phyloP scores from a whole-genome alignment of 306 rosid species.

The Lagenaria siceraria region DNA sequence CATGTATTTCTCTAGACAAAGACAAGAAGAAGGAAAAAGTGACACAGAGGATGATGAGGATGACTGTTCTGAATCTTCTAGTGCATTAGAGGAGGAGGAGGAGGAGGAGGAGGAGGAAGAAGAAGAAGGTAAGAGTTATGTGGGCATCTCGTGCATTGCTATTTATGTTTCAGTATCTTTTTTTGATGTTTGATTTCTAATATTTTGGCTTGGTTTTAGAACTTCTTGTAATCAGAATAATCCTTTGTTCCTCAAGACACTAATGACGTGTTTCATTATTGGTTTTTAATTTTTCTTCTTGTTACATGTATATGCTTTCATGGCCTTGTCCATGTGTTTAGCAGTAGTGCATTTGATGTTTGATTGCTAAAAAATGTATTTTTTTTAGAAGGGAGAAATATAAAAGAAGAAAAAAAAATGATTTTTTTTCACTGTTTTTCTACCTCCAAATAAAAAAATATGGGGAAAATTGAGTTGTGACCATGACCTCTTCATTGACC shows the following conservation, averaged over 20 bases:
- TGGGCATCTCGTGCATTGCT: neutral
- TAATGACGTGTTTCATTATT: neutral
- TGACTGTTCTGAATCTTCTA: slow-evolving; percentile 20
- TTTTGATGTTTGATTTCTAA: neutral
- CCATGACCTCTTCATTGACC: neutral
- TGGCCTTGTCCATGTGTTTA: too few species aligned
- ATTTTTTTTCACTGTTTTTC: too few species aligned
- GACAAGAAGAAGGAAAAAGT: slow-evolving; percentile 29
- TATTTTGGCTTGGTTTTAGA: neutral
- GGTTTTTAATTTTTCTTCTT: neutral
- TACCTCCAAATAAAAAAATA: neutral
- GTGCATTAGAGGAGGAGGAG: slow-evolving; percentile 20
- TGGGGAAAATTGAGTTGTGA: neutral
- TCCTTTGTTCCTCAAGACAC: neutral
- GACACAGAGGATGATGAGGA: slow-evolving; percentile 25
- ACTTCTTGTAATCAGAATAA: neutral
- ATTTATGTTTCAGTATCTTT: neutral
- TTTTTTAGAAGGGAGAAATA: too few species aligned
- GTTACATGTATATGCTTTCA: neutral
- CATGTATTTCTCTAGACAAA: slow-evolving; percentile 30
- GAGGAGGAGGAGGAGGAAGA: neutral
- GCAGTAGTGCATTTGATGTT: too few species aligned
- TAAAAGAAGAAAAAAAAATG: too few species aligned
- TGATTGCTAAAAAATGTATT: too few species aligned
- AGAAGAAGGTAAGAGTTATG: slow-evolving; percentile 36